Percentiles rank a stretch among this genome's conserved stretches.
Evolutionary conservation across 176 grass and related monocot genomes (phyloP).

Genomic region (Phragmites australis): DNA sequence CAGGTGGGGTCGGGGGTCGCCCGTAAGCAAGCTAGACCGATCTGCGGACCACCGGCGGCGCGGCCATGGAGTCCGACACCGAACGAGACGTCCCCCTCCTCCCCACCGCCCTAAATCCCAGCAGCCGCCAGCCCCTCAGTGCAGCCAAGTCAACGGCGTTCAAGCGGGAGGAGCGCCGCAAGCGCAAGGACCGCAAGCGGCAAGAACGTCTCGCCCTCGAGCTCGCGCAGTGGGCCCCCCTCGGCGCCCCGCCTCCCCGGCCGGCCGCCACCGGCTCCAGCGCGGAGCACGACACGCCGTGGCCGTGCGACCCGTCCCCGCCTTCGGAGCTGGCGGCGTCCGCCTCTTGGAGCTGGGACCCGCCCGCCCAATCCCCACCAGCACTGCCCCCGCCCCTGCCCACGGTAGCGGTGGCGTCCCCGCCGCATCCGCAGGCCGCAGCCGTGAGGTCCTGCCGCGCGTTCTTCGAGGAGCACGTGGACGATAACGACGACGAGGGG

Average conservation of each 20-base stretch:
- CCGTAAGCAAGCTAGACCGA: no score
- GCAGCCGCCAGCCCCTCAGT: constrained; percentile 33
- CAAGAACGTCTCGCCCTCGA: constrained; percentile 46
- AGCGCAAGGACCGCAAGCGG: constrained; percentile 64
- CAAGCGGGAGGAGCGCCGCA: constrained; percentile 80
- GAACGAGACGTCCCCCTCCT: constrained; percentile 1
- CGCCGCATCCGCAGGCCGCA: constrained; percentile 29
- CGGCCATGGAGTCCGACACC: constrained; percentile 45
- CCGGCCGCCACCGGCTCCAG: not conserved
- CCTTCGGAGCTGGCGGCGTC: constrained; percentile 9
- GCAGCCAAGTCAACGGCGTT: constrained; percentile 62
- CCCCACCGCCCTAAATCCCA: constrained; percentile 31
- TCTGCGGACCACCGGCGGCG: not conserved
- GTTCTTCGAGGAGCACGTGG: constrained; percentile 30
- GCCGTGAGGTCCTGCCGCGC: constrained; percentile 46
- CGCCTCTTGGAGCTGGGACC: constrained; percentile 43
- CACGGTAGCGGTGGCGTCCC: not conserved
- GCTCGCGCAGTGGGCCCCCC: constrained; percentile 58
- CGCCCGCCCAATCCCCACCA: not conserved
- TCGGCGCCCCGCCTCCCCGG: constrained; percentile 32
- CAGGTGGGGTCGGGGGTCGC: no score
- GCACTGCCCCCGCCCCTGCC: not conserved
- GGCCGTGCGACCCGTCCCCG: constrained; percentile 52
- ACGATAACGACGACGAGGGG: not conserved
- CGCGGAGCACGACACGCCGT: constrained; percentile 45